These are phyloP conservation scores for Phytomonas francai DNA, from an alignment of 208 protist genomes.

Conservation along the genomic window DNA sequence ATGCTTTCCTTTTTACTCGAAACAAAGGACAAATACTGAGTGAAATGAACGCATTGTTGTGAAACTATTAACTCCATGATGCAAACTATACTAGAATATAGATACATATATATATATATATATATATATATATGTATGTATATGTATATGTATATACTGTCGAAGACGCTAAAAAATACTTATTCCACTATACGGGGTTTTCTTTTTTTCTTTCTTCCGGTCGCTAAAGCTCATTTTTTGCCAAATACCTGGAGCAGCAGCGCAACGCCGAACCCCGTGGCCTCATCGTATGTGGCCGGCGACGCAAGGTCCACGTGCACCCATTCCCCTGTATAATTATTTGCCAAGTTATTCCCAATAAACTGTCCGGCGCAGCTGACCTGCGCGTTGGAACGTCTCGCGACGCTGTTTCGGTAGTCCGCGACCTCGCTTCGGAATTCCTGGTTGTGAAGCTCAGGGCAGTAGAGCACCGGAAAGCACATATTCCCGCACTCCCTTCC, in stretches of 20 bases:
- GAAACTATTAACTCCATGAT: too few relatives aligned
- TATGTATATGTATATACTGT: too few relatives aligned
- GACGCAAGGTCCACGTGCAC: conserved; percentile 83
- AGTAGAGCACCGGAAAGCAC: conserved; percentile 81
- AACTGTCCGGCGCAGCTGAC: conserved; percentile 81
- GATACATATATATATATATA: too few relatives aligned
- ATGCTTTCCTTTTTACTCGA: too few relatives aligned
- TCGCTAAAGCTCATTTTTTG: background rate
- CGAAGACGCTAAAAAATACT: background rate
- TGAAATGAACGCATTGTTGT: too few relatives aligned
- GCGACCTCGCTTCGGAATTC: conserved; percentile 71
- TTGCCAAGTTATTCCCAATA: conserved; percentile 52
- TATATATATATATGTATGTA: too few relatives aligned
- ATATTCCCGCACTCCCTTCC: conserved; percentile 68
- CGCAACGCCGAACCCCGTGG: conserved; percentile 71
- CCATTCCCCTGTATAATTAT: conserved; percentile 63
- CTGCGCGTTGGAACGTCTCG: conserved; percentile 56
- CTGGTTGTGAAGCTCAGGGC: conserved; percentile 73
- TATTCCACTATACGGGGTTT: background rate
- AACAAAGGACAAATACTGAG: too few relatives aligned
- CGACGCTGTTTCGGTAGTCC: conserved; percentile 68
- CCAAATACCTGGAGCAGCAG: conserved; percentile 53
- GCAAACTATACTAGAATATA: too few relatives aligned
- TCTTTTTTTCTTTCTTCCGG: background rate
- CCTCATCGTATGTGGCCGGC: conserved; percentile 53